phyloP scores from a whole-genome alignment of 257 asterid genomes.

The Solanum arcanum region DNA sequence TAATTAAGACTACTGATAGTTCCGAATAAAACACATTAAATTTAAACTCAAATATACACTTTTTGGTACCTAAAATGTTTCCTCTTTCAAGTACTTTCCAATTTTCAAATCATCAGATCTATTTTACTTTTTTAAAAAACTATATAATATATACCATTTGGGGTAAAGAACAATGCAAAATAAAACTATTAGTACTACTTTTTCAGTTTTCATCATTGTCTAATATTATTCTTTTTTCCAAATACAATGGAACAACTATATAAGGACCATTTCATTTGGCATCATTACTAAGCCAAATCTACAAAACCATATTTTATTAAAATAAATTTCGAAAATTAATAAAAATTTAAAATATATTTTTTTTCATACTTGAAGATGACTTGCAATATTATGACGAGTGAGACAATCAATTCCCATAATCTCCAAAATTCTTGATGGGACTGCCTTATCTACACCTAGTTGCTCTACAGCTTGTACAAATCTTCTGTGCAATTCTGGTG shows the following conservation, averaged over 20 bases:
- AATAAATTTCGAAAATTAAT: not conserved
- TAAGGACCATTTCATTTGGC: not conserved
- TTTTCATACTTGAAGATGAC: conserved; percentile 82
- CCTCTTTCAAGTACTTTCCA: not conserved
- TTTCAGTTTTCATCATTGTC: not conserved
- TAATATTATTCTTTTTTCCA: not conserved
- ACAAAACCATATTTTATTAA: not conserved
- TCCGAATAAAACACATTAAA: not conserved
- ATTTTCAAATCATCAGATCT: not conserved
- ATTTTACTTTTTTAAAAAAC: not conserved
- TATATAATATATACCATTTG: not conserved
- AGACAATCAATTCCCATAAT: conserved; percentile 94
- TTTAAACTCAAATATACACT: not conserved
- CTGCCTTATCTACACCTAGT: conserved; percentile 91
- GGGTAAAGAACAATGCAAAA: not conserved
- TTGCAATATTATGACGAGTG: conserved; percentile 93
- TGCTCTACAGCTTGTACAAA: conserved; percentile 96
- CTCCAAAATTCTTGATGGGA: conserved; percentile 87
- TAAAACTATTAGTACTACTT: not conserved
- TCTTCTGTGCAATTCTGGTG: conserved; percentile 83
- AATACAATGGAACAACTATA: not conserved
- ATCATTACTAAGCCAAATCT: not conserved
- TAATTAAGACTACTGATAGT: not conserved
- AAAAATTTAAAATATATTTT: not conserved
- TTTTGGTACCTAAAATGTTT: not conserved